Evolutionary conservation across 345 rosid species (phyloP).

Genomic region (Acer campestre): DNA sequence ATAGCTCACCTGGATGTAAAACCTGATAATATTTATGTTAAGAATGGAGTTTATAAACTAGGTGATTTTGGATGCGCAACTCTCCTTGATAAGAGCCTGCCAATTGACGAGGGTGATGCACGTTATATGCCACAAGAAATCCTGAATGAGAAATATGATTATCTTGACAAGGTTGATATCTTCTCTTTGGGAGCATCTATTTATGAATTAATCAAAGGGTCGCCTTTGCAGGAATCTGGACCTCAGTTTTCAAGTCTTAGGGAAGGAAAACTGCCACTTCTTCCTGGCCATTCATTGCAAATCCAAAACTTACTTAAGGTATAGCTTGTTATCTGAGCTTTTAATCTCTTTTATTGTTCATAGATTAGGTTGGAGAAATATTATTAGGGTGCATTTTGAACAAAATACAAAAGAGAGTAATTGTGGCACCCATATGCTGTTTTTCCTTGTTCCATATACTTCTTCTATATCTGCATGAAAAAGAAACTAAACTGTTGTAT

Average conservation of each 20-base stretch:
- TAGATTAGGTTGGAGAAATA: not conserved
- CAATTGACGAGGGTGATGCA: constrained; percentile 97
- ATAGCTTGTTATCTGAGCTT: not conserved
- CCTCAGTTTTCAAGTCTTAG: constrained; percentile 64
- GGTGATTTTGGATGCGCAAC: constrained; percentile 99
- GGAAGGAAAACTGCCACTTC: constrained; percentile 87
- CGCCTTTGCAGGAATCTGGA: constrained; percentile 76
- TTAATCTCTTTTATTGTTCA: not conserved
- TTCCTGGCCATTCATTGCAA: constrained; percentile 85
- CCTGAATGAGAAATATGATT: constrained; percentile 78
- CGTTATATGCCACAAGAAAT: constrained; percentile 99
- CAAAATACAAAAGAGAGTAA: constrained; percentile 2
- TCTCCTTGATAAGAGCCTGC: constrained; percentile 73
- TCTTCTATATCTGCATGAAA: not conserved
- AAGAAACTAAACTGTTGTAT: not conserved
- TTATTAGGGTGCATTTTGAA: not conserved
- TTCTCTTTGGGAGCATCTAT: constrained; percentile 84
- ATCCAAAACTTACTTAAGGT: constrained; percentile 94
- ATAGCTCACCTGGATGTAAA: constrained; percentile 95
- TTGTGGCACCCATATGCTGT: not conserved
- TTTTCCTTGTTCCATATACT: not conserved
- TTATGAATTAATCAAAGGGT: constrained; percentile 81
- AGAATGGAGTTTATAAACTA: constrained; percentile 76
- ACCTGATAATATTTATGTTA: constrained; percentile 93
- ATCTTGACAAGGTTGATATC: constrained; percentile 90